Percentiles rank a stretch among this genome's conserved stretches.
These are phyloP conservation scores for Phaeosphaeria sp. DNA, from an alignment of 2,329 filamentous ascomycete genomes.

Conservation along the genomic window DNA sequence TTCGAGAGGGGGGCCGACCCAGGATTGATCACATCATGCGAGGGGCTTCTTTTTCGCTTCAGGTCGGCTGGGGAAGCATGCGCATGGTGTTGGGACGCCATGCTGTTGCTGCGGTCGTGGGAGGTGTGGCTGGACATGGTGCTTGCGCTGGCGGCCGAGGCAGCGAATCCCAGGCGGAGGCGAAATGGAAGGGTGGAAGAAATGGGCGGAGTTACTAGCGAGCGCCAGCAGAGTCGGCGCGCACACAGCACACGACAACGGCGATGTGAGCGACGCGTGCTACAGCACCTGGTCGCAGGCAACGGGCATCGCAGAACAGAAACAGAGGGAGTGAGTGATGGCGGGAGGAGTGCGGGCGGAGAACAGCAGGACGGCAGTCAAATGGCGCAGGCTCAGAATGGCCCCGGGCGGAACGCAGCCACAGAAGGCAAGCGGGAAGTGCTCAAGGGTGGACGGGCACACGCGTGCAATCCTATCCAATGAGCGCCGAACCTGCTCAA, in stretches of 20 bases:
- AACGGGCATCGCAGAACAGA: slow-evolving; percentile 9
- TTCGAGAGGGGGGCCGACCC: slow-evolving; percentile 54
- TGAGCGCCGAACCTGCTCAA: slow-evolving; percentile 5
- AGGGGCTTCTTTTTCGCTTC: slow-evolving; percentile 58
- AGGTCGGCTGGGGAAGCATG: slow-evolving; percentile 36
- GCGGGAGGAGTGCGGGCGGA: slow-evolving; percentile 6
- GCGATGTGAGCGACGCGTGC: slow-evolving; percentile 4
- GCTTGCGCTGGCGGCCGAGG: slow-evolving; percentile 20
- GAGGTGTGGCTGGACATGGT: slow-evolving; percentile 35
- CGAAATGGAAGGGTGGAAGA: slow-evolving; percentile 30
- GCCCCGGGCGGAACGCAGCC: slow-evolving; percentile 12
- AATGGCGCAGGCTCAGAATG: neutral
- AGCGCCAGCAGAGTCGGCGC: slow-evolving; percentile 13
- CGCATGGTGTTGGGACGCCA: slow-evolving; percentile 33
- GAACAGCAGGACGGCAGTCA: neutral
- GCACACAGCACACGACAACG: slow-evolving; percentile 10
- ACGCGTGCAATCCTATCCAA: slow-evolving; percentile 25
- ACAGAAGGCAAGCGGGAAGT: slow-evolving; percentile 8
- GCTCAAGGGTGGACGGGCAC: neutral
- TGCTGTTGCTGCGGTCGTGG: slow-evolving; percentile 25
- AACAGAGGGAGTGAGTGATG: slow-evolving; percentile 2
- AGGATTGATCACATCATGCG: slow-evolving; percentile 44
- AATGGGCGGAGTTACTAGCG: slow-evolving; percentile 27
- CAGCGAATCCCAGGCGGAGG: slow-evolving; percentile 16
- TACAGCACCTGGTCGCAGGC: slow-evolving; percentile 17